Conservation (phyloP, 2,329 filamentous ascomycete species). For the Fusarium circinatum region DNA sequence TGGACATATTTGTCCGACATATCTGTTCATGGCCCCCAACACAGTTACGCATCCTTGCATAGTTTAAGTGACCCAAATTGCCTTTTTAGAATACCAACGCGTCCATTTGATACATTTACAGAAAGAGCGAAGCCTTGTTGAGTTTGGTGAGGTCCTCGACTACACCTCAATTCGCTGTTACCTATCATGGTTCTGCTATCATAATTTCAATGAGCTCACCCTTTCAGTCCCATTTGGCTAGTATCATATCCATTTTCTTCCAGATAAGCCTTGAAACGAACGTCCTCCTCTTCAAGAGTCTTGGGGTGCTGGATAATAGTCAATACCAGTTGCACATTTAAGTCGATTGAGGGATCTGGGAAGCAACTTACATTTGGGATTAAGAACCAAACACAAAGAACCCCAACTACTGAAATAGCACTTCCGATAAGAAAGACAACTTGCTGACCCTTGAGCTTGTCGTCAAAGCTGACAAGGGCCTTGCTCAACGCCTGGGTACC, state of each 20-base stretch:
- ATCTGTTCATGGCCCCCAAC: too few relatives aligned
- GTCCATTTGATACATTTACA: not conserved
- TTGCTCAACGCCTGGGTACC: not conserved
- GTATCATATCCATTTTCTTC: not conserved
- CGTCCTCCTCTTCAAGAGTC: not conserved
- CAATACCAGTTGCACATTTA: not conserved
- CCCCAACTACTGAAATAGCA: not conserved
- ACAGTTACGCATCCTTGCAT: too few relatives aligned
- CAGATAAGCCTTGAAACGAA: not conserved
- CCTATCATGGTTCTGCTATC: not conserved
- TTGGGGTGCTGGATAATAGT: not conserved
- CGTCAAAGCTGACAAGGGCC: not conserved
- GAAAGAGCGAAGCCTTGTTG: rapidly evolving
- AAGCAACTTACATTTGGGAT: not conserved
- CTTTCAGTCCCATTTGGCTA: not conserved
- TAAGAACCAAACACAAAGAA: not conserved
- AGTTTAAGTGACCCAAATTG: too few relatives aligned
- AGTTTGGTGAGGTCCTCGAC: not conserved
- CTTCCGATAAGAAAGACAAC: not conserved
- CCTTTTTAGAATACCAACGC: too few relatives aligned
- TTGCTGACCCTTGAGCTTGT: not conserved
- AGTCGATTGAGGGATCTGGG: rapidly evolving
- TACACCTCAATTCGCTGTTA: not conserved
- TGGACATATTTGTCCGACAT: too few relatives aligned
- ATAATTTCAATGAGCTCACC: rapidly evolving